These are phyloP conservation scores for Deuterostichococcus epilithicus DNA, from an alignment of 139 green algal genomes.

Conservation along the genomic window DNA sequence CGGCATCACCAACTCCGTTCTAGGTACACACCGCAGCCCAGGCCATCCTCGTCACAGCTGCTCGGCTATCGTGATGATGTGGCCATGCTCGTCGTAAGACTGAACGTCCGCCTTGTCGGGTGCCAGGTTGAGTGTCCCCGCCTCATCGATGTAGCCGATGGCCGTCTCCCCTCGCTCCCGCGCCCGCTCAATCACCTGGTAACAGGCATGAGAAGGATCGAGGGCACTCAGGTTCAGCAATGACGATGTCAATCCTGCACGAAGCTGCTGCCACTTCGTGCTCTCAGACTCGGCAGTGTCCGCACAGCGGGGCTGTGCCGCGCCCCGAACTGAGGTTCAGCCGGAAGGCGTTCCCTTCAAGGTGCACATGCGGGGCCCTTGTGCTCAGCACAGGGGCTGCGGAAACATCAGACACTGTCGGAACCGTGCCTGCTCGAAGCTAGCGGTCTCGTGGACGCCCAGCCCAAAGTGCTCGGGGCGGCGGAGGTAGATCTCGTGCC, in stretches of 20 bases:
- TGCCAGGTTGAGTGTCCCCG: neutral
- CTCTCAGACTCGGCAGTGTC: no score
- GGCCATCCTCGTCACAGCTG: neutral
- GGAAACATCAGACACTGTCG: no score
- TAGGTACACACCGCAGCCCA: no score
- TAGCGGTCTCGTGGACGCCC: neutral
- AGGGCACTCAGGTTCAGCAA: no score
- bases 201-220: neutral
- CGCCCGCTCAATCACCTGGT: neutral
- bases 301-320: no score
- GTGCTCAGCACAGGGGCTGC: no score
- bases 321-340: no score
- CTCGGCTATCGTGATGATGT: neutral
- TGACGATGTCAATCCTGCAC: no score
- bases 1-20: no score
- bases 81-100: neutral
- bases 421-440: slow-evolving; percentile 2
- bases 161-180: neutral
- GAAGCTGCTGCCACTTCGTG: no score
- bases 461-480: slow-evolving; percentile 23
- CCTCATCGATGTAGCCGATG: neutral
- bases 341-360: no score
- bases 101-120: neutral
- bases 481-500: slow-evolving; percentile 26
- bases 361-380: no score